Conservation (phyloP, 208 protist species). For the Wallacemonas sp. region DNA sequence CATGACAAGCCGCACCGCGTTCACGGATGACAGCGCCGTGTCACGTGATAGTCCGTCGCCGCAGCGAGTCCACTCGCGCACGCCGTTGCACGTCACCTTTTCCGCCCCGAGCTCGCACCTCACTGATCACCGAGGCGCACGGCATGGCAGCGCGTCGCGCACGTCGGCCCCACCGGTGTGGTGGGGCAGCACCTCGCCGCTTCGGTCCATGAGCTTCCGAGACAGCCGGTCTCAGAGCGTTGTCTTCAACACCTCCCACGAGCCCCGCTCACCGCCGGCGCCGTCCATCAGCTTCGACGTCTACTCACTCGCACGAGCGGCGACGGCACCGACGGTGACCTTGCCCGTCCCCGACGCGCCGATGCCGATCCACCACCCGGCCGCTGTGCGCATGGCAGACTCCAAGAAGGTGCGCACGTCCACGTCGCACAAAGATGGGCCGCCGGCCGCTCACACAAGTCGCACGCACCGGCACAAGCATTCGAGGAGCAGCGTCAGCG, state of each 20-base stretch:
- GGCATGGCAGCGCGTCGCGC: not conserved
- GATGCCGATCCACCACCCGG: too few relatives aligned
- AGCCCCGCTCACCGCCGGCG: not conserved
- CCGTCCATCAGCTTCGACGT: constrained; percentile 3
- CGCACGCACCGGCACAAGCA: too few relatives aligned
- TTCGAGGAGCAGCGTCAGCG: too few relatives aligned
- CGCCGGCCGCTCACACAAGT: too few relatives aligned
- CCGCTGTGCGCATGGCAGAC: not conserved
- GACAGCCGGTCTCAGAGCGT: not conserved
- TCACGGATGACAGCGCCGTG: too few relatives aligned
- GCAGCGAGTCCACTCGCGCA: not conserved
- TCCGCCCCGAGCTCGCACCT: too few relatives aligned
- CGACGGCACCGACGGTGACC: not conserved
- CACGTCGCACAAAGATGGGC: too few relatives aligned
- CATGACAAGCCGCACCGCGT: too few relatives aligned
- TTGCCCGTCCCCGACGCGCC: too few relatives aligned
- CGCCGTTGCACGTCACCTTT: not conserved
- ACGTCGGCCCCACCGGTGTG: not conserved
- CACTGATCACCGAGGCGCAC: too few relatives aligned
- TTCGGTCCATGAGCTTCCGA: not conserved
- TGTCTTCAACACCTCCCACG: not conserved
- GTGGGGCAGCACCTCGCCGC: not conserved
- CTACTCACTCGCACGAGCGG: not conserved
- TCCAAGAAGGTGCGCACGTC: too few relatives aligned
- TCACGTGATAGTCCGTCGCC: not conserved